Evolutionary conservation across 345 rosid species (phyloP), one percentile per base, ranked within the genome.

Genomic region (Corchorus capsularis): DNA sequence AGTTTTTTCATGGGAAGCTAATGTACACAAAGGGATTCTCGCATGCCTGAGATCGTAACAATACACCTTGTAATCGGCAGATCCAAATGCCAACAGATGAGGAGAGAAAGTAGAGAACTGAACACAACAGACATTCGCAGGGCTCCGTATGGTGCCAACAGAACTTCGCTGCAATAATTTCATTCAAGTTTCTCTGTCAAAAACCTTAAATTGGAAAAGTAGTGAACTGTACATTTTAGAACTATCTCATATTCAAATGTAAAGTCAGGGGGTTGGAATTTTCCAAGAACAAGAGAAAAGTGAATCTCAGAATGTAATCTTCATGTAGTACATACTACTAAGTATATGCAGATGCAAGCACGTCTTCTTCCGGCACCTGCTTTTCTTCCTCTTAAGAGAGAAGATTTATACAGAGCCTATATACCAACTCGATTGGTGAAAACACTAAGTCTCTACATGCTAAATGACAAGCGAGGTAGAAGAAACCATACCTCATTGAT

Each of bases 111-210:
- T 55, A 75, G 93, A 90, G 87, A 93, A 93, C 78, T 95, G 97
- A 73, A 91, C 92, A 53, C 94, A 89, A 80, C 99, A 95, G 70
- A 91, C 90, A 79, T 92, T 93, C 67, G 96, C 95, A 80, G 87
- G 89, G 79, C 87, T 88, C 88, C 83, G 54, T 77, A 93, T 89
- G 71, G 97, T 86, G 72, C 85, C 84, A 77, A 88, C 35, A 49
- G 98, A 90, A 63, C 81, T 86, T 83, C 83, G 89, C 98, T 94
- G 96, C 91, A 86, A 45, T 72, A 56, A 59, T 39, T 74, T 60
- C 43, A 9, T 77, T 75, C 39, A 65, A 43, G 3, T 50, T 69
- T 69, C 62, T 35, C 12, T 62, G 5, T 50, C 54, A 56, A 39
- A 62, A 72, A 15, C 71, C 49, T 57, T 3, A 37, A 7, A 34